These are phyloP conservation scores for Arachis monticola DNA, from an alignment of 331 rosid genomes.

Conservation along the genomic window DNA sequence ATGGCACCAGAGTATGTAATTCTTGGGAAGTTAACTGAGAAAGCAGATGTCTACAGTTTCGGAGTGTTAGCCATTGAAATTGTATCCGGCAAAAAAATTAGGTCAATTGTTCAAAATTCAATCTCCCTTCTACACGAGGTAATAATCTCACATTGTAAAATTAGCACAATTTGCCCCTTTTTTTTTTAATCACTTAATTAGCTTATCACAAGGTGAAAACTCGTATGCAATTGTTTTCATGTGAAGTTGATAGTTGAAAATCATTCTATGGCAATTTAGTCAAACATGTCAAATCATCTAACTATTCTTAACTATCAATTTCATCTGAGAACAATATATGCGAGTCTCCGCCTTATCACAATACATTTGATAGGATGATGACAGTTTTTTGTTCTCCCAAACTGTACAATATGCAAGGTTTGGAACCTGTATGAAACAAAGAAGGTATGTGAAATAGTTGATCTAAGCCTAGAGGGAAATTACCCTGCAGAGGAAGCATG, in stretches of 20 bases:
- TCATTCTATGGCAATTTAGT: no score
- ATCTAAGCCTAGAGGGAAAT: conserved; percentile 56
- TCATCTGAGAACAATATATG: no score
- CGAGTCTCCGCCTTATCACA: no score
- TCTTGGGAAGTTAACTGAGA: conserved; percentile 70
- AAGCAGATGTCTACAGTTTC: conserved; percentile 79
- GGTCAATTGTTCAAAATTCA: conserved; percentile 42
- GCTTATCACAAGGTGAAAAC: no score
- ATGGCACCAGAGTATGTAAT: conserved; percentile 80
- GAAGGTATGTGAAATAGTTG: conserved; percentile 57
- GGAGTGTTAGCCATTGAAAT: conserved; percentile 70
- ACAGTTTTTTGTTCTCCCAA: neutral
- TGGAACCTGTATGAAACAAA: conserved; percentile 67
- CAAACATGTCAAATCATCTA: neutral
- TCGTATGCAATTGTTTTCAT: no score
- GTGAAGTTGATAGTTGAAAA: no score
- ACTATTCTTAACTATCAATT: neutral
- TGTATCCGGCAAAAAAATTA: conserved; percentile 57
- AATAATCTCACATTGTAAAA: neutral
- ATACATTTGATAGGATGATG: neutral
- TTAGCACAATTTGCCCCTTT: no score
- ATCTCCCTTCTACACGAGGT: conserved; percentile 38
- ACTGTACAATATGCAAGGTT: conserved; percentile 41
- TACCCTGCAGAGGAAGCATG: conserved; percentile 54
- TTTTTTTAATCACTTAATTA: no score